Percentiles rank a stretch among this genome's conserved stretches.
Conservation (phyloP, 106 monocot species). For the Dendrobium huoshanense region DNA sequence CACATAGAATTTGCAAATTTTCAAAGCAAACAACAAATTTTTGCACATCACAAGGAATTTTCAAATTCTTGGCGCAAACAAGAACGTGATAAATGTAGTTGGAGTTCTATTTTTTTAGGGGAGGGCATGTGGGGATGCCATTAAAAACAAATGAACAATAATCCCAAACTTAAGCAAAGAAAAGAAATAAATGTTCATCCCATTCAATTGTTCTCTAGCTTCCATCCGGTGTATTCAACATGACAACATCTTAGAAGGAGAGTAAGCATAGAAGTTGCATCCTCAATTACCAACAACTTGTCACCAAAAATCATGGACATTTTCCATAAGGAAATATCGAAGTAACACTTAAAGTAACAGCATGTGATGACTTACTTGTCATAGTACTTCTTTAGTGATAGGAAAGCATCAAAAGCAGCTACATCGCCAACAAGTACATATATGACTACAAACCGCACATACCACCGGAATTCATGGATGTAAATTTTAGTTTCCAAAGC, state of each 20-base stretch:
- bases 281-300: background rate
- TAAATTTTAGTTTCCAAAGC: conserved; percentile 75
- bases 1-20: background rate
- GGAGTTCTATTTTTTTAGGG: too few relatives aligned
- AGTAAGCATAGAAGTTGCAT: background rate
- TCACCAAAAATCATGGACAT: background rate
- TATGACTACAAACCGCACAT: conserved; percentile 69
- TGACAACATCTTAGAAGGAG: background rate
- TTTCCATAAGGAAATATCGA: background rate
- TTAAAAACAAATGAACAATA: background rate
- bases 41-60: background rate
- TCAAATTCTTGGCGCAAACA: background rate
- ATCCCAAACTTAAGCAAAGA: background rate
- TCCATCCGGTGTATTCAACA: background rate
- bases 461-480: conserved; percentile 83
- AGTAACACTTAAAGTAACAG: background rate
- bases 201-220: background rate
- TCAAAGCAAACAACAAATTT: background rate
- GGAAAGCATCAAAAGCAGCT: conserved; percentile 58
- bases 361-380: conserved; percentile 35
- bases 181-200: background rate
- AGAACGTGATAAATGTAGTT: too few relatives aligned
- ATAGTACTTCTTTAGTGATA: conserved; percentile 56
- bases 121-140: too few relatives aligned
- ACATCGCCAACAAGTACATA: conserved; percentile 68